These are phyloP conservation scores for Parachaetomium inaequale DNA, from an alignment of 495 filamentous ascomycete genomes.

Conservation along the genomic window DNA sequence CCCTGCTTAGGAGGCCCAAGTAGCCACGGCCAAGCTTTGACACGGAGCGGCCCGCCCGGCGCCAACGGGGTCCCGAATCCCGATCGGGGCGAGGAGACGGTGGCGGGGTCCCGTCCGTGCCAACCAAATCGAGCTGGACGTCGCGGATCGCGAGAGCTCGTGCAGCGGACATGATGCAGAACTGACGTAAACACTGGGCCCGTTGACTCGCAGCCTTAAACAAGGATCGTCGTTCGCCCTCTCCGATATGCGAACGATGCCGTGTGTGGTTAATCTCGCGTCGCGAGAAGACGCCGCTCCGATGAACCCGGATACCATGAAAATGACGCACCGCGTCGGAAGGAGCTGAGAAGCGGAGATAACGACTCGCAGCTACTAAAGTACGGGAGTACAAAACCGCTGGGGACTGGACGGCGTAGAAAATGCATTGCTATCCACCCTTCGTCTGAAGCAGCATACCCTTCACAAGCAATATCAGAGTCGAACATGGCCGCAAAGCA, in stretches of 20 bases:
- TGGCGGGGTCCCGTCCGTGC: neutral
- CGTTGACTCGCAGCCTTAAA: neutral
- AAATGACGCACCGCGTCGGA: neutral
- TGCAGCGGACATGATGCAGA: neutral
- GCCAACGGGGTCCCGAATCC: no score
- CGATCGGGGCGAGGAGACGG: neutral
- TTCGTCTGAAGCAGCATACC: neutral
- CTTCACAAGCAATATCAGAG: neutral
- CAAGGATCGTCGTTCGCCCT: no score
- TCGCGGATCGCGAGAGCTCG: neutral
- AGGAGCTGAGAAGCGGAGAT: no score
- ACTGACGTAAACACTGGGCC: neutral
- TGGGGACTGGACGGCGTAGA: neutral
- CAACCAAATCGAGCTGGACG: neutral
- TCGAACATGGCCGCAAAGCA: neutral
- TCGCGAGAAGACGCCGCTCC: conserved; percentile 1
- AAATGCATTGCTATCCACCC: neutral
- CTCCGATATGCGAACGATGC: neutral
- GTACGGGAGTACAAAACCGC: neutral
- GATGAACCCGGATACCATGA: neutral
- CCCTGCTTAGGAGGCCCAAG: no score
- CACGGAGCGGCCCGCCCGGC: no score
- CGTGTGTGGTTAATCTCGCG: conserved; percentile 1
- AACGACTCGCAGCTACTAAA: no score
- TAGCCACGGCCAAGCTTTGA: no score